Evolutionary conservation across 1,284 basidiomycete genomes (phyloP).

Genomic region (Tilletia walkeri): DNA sequence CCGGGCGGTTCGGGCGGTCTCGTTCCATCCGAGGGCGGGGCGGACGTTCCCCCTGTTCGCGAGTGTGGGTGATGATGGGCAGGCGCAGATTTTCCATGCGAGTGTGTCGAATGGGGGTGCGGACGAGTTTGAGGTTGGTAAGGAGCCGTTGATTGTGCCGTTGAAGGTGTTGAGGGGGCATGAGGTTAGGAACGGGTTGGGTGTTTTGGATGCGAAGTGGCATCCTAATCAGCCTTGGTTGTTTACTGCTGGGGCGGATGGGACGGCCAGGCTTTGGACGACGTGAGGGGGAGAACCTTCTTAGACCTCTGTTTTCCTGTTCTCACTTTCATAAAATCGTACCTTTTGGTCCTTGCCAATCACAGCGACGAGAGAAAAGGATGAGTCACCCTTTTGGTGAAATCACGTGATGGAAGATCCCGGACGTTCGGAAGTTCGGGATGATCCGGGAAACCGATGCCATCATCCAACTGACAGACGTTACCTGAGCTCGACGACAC

Average conservation of each 20-base stretch:
- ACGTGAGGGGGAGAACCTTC: conserved; percentile 24
- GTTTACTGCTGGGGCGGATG: conserved; percentile 88
- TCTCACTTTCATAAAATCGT: too few species aligned
- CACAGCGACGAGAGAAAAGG: too few species aligned
- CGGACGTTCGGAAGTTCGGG: too few species aligned
- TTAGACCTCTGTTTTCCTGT: background rate
- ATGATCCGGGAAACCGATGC: too few species aligned
- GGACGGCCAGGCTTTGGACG: conserved; percentile 78
- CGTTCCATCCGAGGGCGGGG: conserved; percentile 66
- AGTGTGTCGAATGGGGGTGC: conserved; percentile 62
- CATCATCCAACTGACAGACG: too few species aligned
- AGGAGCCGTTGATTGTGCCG: conserved; percentile 93
- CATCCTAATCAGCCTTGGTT: conserved; percentile 88
- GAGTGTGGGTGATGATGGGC: conserved; percentile 91
- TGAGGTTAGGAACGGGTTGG: conserved; percentile 76
- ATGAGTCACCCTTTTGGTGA: too few species aligned
- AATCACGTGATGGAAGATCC: too few species aligned
- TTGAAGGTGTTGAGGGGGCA: conserved; percentile 94
- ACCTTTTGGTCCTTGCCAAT: too few species aligned
- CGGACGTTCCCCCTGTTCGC: conserved; percentile 81
- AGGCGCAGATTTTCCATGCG: conserved; percentile 93
- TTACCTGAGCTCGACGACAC: too few species aligned
- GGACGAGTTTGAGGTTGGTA: conserved; percentile 70
- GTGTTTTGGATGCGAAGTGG: conserved; percentile 88
- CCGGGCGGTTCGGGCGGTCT: conserved; percentile 83